Percentiles rank a stretch among this genome's conserved stretches.
Evolutionary conservation across 371 early-diverging fungal species (phyloP).

Genomic region (Fennellomyces sp.): DNA sequence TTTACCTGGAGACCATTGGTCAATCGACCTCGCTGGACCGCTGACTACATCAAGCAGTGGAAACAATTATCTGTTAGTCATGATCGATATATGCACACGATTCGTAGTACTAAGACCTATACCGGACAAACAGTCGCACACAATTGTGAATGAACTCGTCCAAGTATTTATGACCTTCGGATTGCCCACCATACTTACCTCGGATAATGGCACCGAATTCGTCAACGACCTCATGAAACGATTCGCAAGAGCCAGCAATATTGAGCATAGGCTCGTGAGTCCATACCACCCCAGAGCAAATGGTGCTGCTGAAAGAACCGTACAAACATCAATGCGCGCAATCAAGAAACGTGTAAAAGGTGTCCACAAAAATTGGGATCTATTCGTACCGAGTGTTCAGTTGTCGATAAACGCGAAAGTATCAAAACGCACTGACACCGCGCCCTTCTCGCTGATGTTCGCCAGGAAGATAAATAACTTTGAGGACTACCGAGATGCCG

Average conservation of each 20-base stretch:
- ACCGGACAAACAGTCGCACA: constrained; percentile 11
- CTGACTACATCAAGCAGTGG: constrained; percentile 7
- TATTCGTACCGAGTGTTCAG: constrained; percentile 7
- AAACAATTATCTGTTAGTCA: constrained; percentile 17
- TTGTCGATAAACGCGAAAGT: constrained; percentile 8
- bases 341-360: constrained; percentile 17
- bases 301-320: constrained; percentile 15
- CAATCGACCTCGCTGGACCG: constrained; percentile 29
- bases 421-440: neutral
- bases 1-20: constrained; percentile 25
- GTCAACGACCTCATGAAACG: constrained; percentile 18
- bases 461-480: constrained; percentile 14
- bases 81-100: constrained; percentile 25
- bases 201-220: constrained; percentile 27
- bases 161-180: constrained; percentile 19
- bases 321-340: constrained; percentile 13
- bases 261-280: neutral
- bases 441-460: constrained; percentile 15
- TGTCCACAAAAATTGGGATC: constrained; percentile 17
- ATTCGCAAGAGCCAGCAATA: neutral
- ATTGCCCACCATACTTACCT: constrained; percentile 20
- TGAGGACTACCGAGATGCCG: constrained; percentile 11
- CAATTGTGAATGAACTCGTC: constrained; percentile 11
- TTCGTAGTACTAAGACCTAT: constrained; percentile 20
- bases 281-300: constrained; percentile 14